A percentile compares a stretch with the other conserved stretches of the same genome.
phyloP scores from a whole-genome alignment of 1,284 basidiomycete genomes.

The Trametes hirsuta region DNA sequence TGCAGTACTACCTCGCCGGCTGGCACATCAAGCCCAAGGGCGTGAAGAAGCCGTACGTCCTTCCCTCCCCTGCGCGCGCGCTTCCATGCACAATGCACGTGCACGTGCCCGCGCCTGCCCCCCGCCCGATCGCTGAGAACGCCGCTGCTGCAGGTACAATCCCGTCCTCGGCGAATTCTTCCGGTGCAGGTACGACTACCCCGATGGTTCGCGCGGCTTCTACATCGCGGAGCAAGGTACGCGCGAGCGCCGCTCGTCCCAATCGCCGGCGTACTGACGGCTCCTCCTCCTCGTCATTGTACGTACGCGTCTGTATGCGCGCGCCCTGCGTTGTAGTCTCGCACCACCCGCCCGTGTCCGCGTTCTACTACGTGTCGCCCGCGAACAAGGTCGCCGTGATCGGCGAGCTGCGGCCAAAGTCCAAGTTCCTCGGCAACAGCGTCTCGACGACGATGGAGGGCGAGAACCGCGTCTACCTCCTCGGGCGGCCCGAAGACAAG shows the following conservation, averaged over 20 bases:
- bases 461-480: constrained; percentile 84
- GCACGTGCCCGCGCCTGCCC: constrained; percentile 1
- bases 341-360: constrained; percentile 94
- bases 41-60: constrained; percentile 94
- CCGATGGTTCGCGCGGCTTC: constrained; percentile 90
- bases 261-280: background rate
- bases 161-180: constrained; percentile 98
- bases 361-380: constrained; percentile 97
- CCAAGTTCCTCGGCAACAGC: constrained; percentile 95
- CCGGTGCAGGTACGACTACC: constrained; percentile 93
- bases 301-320: background rate
- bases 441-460: constrained; percentile 97
- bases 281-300: too few species aligned
- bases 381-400: constrained; percentile 83
- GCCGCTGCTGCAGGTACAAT: constrained; percentile 72
- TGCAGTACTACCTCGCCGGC: constrained; percentile 96
- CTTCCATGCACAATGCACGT: background rate
- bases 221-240: constrained; percentile 96
- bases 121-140: constrained; percentile 3
- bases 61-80: constrained; percentile 7
- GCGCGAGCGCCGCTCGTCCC: background rate
- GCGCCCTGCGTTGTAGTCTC: constrained; percentile 57
- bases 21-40: constrained; percentile 99
- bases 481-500: constrained; percentile 85
- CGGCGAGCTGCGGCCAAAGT: constrained; percentile 95